These are phyloP conservation scores for Neophaeococcomyces aloes DNA, from an alignment of 2,329 filamentous ascomycete genomes.

Conservation along the genomic window DNA sequence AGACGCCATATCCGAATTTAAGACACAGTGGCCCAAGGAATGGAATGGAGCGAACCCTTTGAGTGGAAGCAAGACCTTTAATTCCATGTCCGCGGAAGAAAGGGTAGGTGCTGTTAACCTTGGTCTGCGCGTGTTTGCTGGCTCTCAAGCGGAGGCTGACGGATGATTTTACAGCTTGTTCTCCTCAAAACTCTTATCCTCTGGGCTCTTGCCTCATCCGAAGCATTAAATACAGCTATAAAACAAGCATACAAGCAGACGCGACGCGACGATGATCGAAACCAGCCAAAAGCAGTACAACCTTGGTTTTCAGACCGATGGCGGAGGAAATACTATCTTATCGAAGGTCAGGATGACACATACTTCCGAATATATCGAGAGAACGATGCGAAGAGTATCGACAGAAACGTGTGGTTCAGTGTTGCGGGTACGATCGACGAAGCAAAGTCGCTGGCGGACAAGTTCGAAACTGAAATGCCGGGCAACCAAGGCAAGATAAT, in stretches of 20 bases:
- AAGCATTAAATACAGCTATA: constrained; percentile 67
- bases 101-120: constrained; percentile 47
- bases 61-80: constrained; percentile 68
- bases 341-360: constrained; percentile 91
- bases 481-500: constrained; percentile 64
- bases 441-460: constrained; percentile 61
- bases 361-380: constrained; percentile 90
- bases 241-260: constrained; percentile 81
- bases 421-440: constrained; percentile 87
- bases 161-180: constrained; percentile 50
- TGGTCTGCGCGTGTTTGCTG: not conserved
- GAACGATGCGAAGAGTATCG: constrained; percentile 63
- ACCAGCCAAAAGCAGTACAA: constrained; percentile 81
- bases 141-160: constrained; percentile 2
- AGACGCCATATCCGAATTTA: constrained; percentile 77
- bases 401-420: constrained; percentile 79
- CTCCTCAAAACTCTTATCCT: constrained; percentile 72
- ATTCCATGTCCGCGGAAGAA: constrained; percentile 68
- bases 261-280: constrained; percentile 65
- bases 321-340: constrained; percentile 83
- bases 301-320: constrained; percentile 84
- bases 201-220: constrained; percentile 84
- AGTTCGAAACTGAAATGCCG: constrained; percentile 67
- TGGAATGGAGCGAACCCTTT: constrained; percentile 82
- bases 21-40: constrained; percentile 72